Evolutionary conservation across 495 filamentous ascomycete genomes (phyloP).

Genomic region (Penicillium pancosmium): DNA sequence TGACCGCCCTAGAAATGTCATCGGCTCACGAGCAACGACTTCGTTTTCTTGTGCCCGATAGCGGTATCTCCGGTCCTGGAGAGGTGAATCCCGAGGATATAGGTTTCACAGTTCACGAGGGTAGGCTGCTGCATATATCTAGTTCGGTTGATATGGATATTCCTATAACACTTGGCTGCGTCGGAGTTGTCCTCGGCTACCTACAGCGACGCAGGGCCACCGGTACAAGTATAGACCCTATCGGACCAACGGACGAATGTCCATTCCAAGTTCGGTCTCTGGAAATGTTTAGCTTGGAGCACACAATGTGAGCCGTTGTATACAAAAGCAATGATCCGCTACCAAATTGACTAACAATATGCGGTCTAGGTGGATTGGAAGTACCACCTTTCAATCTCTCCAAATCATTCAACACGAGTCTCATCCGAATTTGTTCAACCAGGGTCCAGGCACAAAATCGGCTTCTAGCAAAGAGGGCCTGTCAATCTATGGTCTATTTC

Average conservation of each 20-base stretch:
- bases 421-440: constrained; percentile 82
- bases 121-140: constrained; percentile 70
- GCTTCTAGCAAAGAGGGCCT: constrained; percentile 83
- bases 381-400: constrained; percentile 76
- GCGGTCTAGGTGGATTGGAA: constrained; percentile 68
- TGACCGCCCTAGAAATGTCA: constrained; percentile 56
- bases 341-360: not conserved
- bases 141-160: constrained; percentile 81
- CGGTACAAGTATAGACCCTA: constrained; percentile 59
- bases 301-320: constrained; percentile 64
- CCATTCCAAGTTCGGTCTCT: constrained; percentile 64
- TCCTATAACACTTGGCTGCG: constrained; percentile 73
- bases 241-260: constrained; percentile 51
- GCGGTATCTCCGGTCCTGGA: constrained; percentile 47
- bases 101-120: constrained; percentile 57
- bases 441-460: constrained; percentile 67
- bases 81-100: constrained; percentile 50
- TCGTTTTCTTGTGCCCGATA: constrained; percentile 60
- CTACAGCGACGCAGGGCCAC: constrained; percentile 70
- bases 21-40: constrained; percentile 38
- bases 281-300: constrained; percentile 75
- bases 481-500: constrained; percentile 86
- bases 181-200: constrained; percentile 80
- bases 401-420: constrained; percentile 85
- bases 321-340: not conserved